These are phyloP conservation scores for Penicillium sp. DNA, from an alignment of 2,329 filamentous ascomycete species.

Conservation along the genomic window DNA sequence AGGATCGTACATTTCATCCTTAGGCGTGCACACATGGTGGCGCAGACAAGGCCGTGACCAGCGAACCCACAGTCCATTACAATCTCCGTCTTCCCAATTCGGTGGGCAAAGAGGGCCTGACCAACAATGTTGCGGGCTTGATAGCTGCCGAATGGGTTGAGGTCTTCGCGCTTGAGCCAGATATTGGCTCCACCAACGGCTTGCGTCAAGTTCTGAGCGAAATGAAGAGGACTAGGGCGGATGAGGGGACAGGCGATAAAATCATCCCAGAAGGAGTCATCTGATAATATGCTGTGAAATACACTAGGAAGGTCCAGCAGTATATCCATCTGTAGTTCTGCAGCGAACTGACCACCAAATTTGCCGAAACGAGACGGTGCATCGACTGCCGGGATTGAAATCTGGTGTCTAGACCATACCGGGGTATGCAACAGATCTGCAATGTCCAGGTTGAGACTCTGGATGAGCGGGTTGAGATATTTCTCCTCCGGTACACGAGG, in stretches of 20 bases:
- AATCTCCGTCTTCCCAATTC: slow-evolving; percentile 91
- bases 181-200: slow-evolving; percentile 89
- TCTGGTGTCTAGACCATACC: slow-evolving; percentile 18
- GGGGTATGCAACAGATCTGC: slow-evolving; percentile 7
- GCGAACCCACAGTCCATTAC: slow-evolving; percentile 96
- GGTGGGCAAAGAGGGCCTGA: slow-evolving; percentile 83
- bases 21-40: slow-evolving; percentile 95
- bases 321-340: slow-evolving; percentile 35
- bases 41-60: slow-evolving; percentile 94
- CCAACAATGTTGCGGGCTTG: slow-evolving; percentile 99
- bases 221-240: slow-evolving; percentile 83
- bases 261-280: slow-evolving; percentile 33
- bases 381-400: slow-evolving; percentile 9
- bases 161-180: slow-evolving; percentile 94
- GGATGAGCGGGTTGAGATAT: slow-evolving; percentile 5
- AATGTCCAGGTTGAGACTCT: slow-evolving; percentile 1
- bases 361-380: slow-evolving; percentile 25
- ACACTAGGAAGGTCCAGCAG: slow-evolving; percentile 30
- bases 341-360: slow-evolving; percentile 34
- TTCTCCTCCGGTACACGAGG: slow-evolving; percentile 8
- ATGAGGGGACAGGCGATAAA: slow-evolving; percentile 28
- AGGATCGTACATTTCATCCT: slow-evolving; percentile 96
- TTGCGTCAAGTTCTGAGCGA: slow-evolving; percentile 82
- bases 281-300: slow-evolving; percentile 31
- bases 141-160: slow-evolving; percentile 96